Base-by-base conservation (phyloP, 805 yeast genomes). In the Peterozyma xylosa region DNA sequence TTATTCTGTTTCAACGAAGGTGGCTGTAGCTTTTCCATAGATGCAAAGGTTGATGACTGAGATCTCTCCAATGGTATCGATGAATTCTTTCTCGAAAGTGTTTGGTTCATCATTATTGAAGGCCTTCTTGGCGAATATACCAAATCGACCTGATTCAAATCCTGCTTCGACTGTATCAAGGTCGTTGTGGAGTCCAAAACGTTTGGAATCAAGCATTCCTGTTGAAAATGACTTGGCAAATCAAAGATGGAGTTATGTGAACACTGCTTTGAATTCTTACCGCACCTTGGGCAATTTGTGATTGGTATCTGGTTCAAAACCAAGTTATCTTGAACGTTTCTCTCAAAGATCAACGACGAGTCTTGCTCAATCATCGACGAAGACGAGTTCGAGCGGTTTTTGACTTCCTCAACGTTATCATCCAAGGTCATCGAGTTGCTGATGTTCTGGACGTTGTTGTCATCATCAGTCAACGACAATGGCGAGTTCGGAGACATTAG, bases 271-370 rank as follows among this genome's bases (percentile, higher is more conserved):
- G 30, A 34, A n/a, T 39, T 16, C 37, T 42, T 45, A 7, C 43
- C 43, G 14, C 48, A 45, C 7, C 48, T 34, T 7, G 48, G 48
- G 33, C 48, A 45, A 33, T 45, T 37, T 33, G 33, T 18, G 15
- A 41, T 45, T 33, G 48, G 48, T 29, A 36, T 38, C 27, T 21
- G 27, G n/a, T 43, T 21, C 3, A 5, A 11, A 5, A 32, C 15
- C 34, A 64, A 51, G 9, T 78, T 78, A 48, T 80, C 86, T 55
- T 81, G 84, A 9, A 81, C 87, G 39, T 74, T 70, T 45, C 87
- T 68, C 52, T 81, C 89, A 55, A 78, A 84, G 54, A 82, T 82
- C 55, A 73, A 56, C 13, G 82, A 76, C 29, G 64, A 56, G 11
- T 59, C 60, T 29, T 21, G n/a, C 4, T 16, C 27, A 30, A 32